These are phyloP conservation scores for Fusarium armeniacum DNA, from an alignment of 2,329 filamentous ascomycete genomes.

Conservation along the genomic window DNA sequence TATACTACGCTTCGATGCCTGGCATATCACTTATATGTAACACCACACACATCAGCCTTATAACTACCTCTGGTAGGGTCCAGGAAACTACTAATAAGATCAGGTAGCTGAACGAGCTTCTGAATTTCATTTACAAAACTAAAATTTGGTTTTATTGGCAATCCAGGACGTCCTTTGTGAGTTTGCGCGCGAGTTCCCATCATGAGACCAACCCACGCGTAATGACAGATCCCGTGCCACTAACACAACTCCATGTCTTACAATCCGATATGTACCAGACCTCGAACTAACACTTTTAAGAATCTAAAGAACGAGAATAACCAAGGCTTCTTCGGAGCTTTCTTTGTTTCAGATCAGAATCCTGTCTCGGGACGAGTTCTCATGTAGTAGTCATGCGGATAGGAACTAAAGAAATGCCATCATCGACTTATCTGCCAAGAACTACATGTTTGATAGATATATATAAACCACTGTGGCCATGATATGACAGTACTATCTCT, in stretches of 20 bases:
- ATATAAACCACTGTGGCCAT: not conserved
- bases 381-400: conserved; percentile 27
- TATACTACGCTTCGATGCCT: not conserved
- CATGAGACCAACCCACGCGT: conserved; percentile 31
- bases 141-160: no score
- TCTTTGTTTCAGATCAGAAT: conserved; percentile 7
- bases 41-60: not conserved
- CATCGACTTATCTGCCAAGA: not conserved
- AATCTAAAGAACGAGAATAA: no score
- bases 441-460: not conserved
- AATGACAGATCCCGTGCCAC: conserved; percentile 34
- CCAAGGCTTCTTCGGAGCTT: not conserved
- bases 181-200: conserved; percentile 19
- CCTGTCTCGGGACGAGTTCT: conserved; percentile 16
- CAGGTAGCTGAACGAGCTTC: no score
- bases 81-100: not conserved
- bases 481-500: not conserved
- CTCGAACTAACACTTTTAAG: rapidly evolving
- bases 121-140: no score
- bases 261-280: not conserved
- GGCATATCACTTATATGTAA: no score
- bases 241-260: conserved; percentile 23
- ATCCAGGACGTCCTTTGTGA: not conserved
- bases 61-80: not conserved
- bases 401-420: not conserved